Base-by-base conservation (phyloP, 1,139 yeast genomes). In the Lodderomyces orthopsilosis region DNA sequence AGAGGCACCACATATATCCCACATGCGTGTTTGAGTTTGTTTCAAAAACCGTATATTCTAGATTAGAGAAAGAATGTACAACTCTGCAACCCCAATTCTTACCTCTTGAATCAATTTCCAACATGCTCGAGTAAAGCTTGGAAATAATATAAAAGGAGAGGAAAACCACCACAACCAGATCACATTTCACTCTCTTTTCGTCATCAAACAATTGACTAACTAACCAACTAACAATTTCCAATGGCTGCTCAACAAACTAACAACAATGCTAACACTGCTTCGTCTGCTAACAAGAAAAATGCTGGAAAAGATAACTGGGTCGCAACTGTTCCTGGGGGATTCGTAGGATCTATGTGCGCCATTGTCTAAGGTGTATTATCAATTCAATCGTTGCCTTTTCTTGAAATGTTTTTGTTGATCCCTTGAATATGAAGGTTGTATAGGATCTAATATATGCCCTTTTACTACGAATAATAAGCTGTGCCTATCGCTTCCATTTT, bases 221-320 rank as follows among this genome's bases (percentile, higher is more conserved):
- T n/a, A n/a, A n/a, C n/a, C n/a, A n/a, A n/a, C n/a, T n/a, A n/a
- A n/a, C n/a, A n/a, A n/a, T n/a, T n/a, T n/a, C n/a, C n/a, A 37
- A 37, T 37, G 35, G 40, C 40, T 17, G 40, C 35, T 37, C 40
- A 37, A 37, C 40, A 37, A 37, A 21, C 23, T 9, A 37, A 37
- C 40, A 37, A 37, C 24, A 37, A 37, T 28, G 13, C 34, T 3
- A 15, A 37, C 23, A 26, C 27, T 17, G 22, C 33, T 15, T 12
- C 34, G 6, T 10, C 33, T 18, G 26, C 35, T 27, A 10, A 9
- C 8, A 37, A 37, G 13, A 9, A 18, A 14, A 13, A 37, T 17
- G 40, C 40, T 27, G 33, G 30, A 18, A 37, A 37, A 13, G 40
- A 37, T 6, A 37, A 26, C 35, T 28, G 40, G 40, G 33, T 22